phyloP scores from a whole-genome alignment of 106 monocot genomes.

The Dioscorea dumetorum region DNA sequence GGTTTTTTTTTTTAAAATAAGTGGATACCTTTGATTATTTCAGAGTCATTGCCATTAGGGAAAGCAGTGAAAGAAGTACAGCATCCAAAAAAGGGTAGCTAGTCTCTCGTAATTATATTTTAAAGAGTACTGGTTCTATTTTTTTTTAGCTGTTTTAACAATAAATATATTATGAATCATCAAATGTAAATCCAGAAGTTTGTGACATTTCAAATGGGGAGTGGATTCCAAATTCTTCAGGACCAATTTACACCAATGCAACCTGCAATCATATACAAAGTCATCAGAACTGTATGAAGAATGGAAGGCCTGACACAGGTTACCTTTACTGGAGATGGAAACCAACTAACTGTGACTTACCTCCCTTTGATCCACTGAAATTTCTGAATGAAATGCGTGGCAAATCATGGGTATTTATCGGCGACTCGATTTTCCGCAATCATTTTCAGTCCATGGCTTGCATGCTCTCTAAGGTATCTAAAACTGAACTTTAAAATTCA shows the following conservation, averaged over 20 bases:
- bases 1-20: no score
- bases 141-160: no score
- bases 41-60: no score
- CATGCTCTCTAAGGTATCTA: slow-evolving; percentile 52
- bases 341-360: slow-evolving; percentile 41
- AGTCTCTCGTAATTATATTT: no score
- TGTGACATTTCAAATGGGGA: slow-evolving; percentile 54
- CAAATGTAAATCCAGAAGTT: slow-evolving; percentile 15
- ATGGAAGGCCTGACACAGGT: slow-evolving; percentile 55
- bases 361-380: slow-evolving; percentile 38
- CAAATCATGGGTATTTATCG: slow-evolving; percentile 58
- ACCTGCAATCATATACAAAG: slow-evolving; percentile 49
- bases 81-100: no score
- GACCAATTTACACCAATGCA: slow-evolving; percentile 57
- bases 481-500: background rate
- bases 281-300: slow-evolving; percentile 67
- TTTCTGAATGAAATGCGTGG: slow-evolving; percentile 49
- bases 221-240: slow-evolving; percentile 46
- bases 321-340: slow-evolving; percentile 80
- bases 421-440: slow-evolving; percentile 73
- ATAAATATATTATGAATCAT: no score
- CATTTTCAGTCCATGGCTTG: slow-evolving; percentile 64
- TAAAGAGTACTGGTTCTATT: no score
- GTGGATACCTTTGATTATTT: no score
- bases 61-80: no score